Percentiles rank a stretch among this genome's conserved stretches.
phyloP scores from a whole-genome alignment of 108 stramenopile species.

The Skeletonema tropicum region DNA sequence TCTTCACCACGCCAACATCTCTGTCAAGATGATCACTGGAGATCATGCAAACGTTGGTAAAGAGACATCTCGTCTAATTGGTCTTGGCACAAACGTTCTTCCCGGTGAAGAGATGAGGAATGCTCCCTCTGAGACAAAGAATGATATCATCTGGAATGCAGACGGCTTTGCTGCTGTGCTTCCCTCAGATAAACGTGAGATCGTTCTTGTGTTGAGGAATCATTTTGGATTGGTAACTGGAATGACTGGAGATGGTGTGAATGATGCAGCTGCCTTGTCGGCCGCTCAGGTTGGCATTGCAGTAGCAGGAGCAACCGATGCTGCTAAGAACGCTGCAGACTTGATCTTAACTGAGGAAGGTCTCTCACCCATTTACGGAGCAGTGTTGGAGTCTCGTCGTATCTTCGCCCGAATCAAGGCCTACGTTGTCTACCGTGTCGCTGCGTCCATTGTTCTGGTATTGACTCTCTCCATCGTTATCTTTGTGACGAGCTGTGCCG shows the following conservation, averaged over 20 bases:
- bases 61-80: slow-evolving; percentile 69
- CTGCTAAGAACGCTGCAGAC: slow-evolving; percentile 88
- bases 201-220: slow-evolving; percentile 71
- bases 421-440: slow-evolving; percentile 85
- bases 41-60: slow-evolving; percentile 75
- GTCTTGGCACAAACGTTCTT: slow-evolving; percentile 56
- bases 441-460: slow-evolving; percentile 65
- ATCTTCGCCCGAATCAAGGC: slow-evolving; percentile 76
- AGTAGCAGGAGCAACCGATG: slow-evolving; percentile 89
- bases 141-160: slow-evolving; percentile 60
- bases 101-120: slow-evolving; percentile 53
- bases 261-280: slow-evolving; percentile 88
- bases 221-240: slow-evolving; percentile 73
- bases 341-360: slow-evolving; percentile 85
- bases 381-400: slow-evolving; percentile 74
- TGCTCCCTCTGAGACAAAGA: slow-evolving; percentile 43
- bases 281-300: slow-evolving; percentile 79
- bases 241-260: slow-evolving; percentile 94
- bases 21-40: slow-evolving; percentile 90
- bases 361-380: slow-evolving; percentile 78
- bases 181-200: slow-evolving; percentile 77
- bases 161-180: slow-evolving; percentile 84
- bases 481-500: slow-evolving; percentile 75
- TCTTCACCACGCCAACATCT: slow-evolving; percentile 70
- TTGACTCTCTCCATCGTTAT: slow-evolving; percentile 64